A percentile compares a stretch with the other conserved stretches of the same genome.
These are phyloP conservation scores for Aspergillus ochraceoroseus DNA, from an alignment of 2,329 filamentous ascomycete genomes.

Conservation along the genomic window DNA sequence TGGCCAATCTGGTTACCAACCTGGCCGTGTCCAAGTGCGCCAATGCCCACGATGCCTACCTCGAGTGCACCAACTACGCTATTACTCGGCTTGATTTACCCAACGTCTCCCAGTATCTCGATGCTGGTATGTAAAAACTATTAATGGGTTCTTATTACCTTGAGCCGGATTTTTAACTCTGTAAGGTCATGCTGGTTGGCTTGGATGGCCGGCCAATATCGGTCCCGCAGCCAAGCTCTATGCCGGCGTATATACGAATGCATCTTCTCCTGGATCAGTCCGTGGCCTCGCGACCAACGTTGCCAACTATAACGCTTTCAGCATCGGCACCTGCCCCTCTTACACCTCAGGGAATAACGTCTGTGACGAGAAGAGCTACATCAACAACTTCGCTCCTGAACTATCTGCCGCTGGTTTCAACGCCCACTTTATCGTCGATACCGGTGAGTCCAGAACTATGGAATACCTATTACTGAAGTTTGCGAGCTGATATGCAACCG, in stretches of 20 bases:
- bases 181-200: conserved; percentile 55
- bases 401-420: conserved; percentile 47
- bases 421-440: conserved; percentile 54
- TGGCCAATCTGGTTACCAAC: conserved; percentile 62
- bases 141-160: background rate
- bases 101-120: conserved; percentile 61
- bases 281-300: conserved; percentile 55
- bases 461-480: no score
- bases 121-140: conserved; percentile 45
- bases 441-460: conserved; percentile 34
- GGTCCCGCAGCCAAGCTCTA: conserved; percentile 48
- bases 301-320: conserved; percentile 56
- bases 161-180: background rate
- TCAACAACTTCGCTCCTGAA: conserved; percentile 50
- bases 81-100: conserved; percentile 53
- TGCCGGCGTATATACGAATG: conserved; percentile 46
- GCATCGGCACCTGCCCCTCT: conserved; percentile 42
- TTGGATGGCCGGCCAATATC: conserved; percentile 60
- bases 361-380: conserved; percentile 52
- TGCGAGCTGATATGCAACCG: no score
- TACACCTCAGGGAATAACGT: conserved; percentile 47
- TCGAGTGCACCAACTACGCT: conserved; percentile 54
- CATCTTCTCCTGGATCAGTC: conserved; percentile 45
- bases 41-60: conserved; percentile 52
- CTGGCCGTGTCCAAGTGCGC: conserved; percentile 52